Percentiles rank a stretch among this genome's conserved stretches.
Evolutionary conservation across 2,329 filamentous ascomycete species (phyloP).

Genomic region (Ophiostoma quercus): DNA sequence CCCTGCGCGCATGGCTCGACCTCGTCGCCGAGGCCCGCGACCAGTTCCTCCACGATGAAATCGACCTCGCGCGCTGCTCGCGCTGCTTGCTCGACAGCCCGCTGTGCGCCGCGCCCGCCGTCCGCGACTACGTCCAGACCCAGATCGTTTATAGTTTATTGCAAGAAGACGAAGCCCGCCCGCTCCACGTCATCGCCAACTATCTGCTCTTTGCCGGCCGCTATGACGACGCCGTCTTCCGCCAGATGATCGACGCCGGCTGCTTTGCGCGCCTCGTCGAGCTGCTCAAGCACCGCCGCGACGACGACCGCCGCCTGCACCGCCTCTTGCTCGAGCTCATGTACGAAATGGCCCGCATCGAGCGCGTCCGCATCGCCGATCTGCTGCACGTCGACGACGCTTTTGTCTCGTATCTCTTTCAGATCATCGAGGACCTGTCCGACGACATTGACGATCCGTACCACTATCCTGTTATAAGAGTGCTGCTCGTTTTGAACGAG

Average conservation of each 20-base stretch:
- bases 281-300: conserved; percentile 62
- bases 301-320: conserved; percentile 67
- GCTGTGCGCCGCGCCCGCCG: conserved; percentile 62
- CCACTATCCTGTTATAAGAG: conserved; percentile 90
- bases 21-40: conserved; percentile 72
- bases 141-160: conserved; percentile 90
- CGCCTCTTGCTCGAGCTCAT: conserved; percentile 78
- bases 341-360: conserved; percentile 95
- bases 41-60: conserved; percentile 67
- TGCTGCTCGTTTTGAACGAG: conserved; percentile 93
- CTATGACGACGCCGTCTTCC: conserved; percentile 69
- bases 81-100: conserved; percentile 70
- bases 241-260: conserved; percentile 79
- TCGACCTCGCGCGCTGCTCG: conserved; percentile 75
- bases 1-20: conserved; percentile 75
- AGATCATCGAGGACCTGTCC: conserved; percentile 80
- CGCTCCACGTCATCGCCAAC: conserved; percentile 76
- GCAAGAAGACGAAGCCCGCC: conserved; percentile 76
- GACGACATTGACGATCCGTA: conserved; percentile 88
- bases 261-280: conserved; percentile 80
- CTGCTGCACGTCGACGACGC: conserved; percentile 70
- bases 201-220: conserved; percentile 85
- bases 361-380: conserved; percentile 71
- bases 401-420: conserved; percentile 78
- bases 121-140: conserved; percentile 75